A percentile compares a stretch with the other conserved stretches of the same genome.
These are phyloP conservation scores for Parsonsia alboflavescens DNA, from an alignment of 257 asterid species.

Conservation along the genomic window DNA sequence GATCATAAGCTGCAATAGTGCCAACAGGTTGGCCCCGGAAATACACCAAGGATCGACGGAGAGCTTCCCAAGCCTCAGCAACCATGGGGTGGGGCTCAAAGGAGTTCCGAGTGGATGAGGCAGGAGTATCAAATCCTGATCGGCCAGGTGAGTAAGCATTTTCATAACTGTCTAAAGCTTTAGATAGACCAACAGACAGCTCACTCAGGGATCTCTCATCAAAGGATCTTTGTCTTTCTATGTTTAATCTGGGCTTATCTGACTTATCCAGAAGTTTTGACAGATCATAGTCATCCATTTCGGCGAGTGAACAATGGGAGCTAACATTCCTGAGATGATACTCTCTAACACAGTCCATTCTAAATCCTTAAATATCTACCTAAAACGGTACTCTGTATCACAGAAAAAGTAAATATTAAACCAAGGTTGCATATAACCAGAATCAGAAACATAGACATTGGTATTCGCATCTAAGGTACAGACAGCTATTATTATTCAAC, in stretches of 20 bases:
- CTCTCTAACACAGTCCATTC: constrained; percentile 33
- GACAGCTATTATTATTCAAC: not conserved
- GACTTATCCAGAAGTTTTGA: constrained; percentile 58
- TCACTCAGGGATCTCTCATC: constrained; percentile 78
- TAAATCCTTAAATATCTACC: constrained; percentile 25
- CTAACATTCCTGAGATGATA: constrained; percentile 48
- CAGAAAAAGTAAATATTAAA: constrained; percentile 4
- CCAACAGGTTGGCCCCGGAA: constrained; percentile 82
- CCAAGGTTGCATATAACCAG: not conserved
- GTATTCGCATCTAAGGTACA: not conserved
- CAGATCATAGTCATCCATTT: constrained; percentile 57
- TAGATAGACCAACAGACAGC: constrained; percentile 50
- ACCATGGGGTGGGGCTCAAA: constrained; percentile 83
- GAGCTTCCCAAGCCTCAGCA: constrained; percentile 85
- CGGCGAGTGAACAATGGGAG: constrained; percentile 59
- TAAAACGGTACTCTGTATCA: constrained; percentile 16
- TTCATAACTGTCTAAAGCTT: constrained; percentile 52
- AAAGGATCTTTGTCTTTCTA: constrained; percentile 63
- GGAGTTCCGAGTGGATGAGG: constrained; percentile 54
- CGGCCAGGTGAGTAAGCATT: constrained; percentile 56
- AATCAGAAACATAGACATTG: not conserved
- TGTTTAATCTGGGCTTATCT: constrained; percentile 54
- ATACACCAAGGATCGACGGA: constrained; percentile 56
- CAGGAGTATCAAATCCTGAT: constrained; percentile 50
- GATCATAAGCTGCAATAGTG: constrained; percentile 80